These are phyloP conservation scores for Paramecium pentaurelia DNA, from an alignment of 73 alveolate species.

Conservation along the genomic window DNA sequence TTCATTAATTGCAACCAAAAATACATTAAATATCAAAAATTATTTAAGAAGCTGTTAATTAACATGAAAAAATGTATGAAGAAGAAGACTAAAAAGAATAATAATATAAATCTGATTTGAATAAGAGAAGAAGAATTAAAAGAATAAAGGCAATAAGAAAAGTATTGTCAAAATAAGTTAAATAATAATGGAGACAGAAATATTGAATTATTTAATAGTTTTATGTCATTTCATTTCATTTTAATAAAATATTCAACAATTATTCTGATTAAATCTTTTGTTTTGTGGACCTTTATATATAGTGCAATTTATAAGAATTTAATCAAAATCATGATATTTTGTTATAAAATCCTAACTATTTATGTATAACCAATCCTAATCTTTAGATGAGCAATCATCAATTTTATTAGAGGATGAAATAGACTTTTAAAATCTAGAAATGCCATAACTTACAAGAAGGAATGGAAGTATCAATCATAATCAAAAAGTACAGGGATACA, in stretches of 20 bases:
- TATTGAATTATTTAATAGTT: neutral
- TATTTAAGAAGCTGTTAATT: neutral
- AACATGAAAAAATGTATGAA: neutral
- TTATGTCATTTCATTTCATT: neutral
- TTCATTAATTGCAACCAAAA: neutral
- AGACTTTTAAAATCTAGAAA: neutral
- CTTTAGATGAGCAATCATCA: neutral
- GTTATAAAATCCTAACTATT: neutral
- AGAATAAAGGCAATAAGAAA: neutral
- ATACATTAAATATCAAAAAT: neutral
- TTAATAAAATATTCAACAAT: neutral
- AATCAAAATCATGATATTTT: neutral
- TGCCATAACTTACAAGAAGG: neutral
- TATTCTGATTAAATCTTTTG: neutral
- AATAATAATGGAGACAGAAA: neutral
- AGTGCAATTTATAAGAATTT: neutral
- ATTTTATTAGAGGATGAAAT: neutral
- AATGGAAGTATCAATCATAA: neutral
- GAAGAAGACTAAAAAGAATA: neutral
- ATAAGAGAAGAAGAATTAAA: neutral
- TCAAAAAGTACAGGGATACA: neutral
- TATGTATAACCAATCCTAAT: neutral
- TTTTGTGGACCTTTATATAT: neutral
- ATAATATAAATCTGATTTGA: neutral
- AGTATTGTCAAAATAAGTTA: neutral